Evolutionary conservation across 208 protist genomes (phyloP), one percentile per base, ranked within the genome.

Genomic region (Leishmania lainsoni): DNA sequence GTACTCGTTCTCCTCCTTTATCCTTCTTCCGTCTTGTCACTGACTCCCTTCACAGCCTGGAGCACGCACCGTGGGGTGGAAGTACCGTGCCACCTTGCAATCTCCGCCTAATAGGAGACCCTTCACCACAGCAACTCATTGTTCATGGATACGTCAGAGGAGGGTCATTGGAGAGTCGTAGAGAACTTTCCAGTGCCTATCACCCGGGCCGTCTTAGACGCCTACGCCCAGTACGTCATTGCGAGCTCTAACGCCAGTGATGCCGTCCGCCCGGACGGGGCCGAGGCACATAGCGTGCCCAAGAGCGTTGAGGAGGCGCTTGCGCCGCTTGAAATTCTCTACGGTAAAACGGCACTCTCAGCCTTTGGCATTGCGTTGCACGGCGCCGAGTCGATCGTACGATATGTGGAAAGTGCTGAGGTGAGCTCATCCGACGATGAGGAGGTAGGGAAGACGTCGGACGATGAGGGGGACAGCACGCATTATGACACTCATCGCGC

Each of bases 351-450:
- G 45, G 92, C 94, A 17, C 81, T 91, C 5, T 94, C 89, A 63
- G 94, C 92, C 45, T 76, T 96, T 48, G 91, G 87, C 12, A 97
- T 97, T 71, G 92, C 88, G 3, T 75, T 96, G 39, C 91, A 97
- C 83, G 89, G 90, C 2, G 84, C 84, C 0, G 92, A 97, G 79
- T 80, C 83, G 2, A 86, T 97, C 22, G 77, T 93, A 49, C 87
- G 92, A 14, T 95, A 91, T 66, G 87, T 95, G 6, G 90, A 93
- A 54, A 54, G 65, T 2, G 48, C 68, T 42, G 58, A 68, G 12
- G 42, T 20, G 9, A 61, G 48, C 1, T 22, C 26, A 0, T 45
- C 29, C 4, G 76, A 79, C 22, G 54, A 72, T 3, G 71, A 81
- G 1, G 68, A 39, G 2, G n/a, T 54, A 5, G 65, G 56, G 29